A percentile compares a stretch with the other conserved stretches of the same genome.
Conservation (phyloP, 352 stramenopile genomes). For the Globisporangium takayamanum region DNA sequence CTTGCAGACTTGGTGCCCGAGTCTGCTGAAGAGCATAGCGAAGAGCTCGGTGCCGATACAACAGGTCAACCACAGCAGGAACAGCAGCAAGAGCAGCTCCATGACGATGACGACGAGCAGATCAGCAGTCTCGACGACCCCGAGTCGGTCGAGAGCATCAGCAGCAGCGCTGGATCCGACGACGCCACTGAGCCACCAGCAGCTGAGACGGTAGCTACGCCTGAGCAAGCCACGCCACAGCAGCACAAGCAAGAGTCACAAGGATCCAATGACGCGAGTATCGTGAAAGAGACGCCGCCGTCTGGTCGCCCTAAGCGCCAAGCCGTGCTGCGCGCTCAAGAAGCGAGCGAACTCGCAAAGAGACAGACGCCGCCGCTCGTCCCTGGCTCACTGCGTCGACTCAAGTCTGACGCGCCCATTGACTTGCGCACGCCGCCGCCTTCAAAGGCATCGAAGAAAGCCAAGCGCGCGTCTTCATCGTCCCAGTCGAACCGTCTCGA, state of each 20-base stretch:
- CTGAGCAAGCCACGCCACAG: no score
- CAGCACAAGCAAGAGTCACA: neutral
- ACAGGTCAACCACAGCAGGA: neutral
- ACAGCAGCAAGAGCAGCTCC: neutral
- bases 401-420: conserved; percentile 1
- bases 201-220: no score
- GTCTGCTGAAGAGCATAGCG: conserved; percentile 2
- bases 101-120: neutral
- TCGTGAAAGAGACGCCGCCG: neutral
- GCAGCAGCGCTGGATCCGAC: neutral
- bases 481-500: neutral
- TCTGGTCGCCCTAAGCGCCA: conserved; percentile 45
- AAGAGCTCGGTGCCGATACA: neutral
- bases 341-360: conserved; percentile 7
- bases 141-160: neutral
- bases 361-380: conserved; percentile 2
- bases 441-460: neutral
- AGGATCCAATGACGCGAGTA: neutral
- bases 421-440: conserved; percentile 10
- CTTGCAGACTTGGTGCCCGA: conserved; percentile 1
- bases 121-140: neutral
- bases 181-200: neutral
- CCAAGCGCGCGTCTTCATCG: neutral
- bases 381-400: no score
- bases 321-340: conserved; percentile 42